Base-by-base conservation (phyloP, 2,329 filamentous ascomycete genomes). In the Cercospora janseana region DNA sequence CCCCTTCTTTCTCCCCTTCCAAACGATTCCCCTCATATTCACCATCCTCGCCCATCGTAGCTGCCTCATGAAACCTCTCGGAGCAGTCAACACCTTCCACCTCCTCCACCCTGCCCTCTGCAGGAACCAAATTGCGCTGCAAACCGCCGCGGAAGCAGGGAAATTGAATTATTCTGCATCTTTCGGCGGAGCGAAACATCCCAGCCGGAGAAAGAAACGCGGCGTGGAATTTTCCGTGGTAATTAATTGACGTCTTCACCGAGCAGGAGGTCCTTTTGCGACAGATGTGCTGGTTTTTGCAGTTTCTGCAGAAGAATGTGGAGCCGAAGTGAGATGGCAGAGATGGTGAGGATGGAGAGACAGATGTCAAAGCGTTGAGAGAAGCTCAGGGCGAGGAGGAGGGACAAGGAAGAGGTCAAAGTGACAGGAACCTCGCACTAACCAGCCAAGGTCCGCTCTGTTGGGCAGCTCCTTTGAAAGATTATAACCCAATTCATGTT, bases 401-500 rank as follows among this genome's bases (percentile, higher is more conserved):
- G 8, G 13, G n/a, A 23, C 16, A n/a, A 24, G n/a, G n/a, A 35
- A n/a, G 18, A 34, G 20, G 20, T 18, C 5, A 20, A 7, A n/a
- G 35, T 51, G 12, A 27, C n/a, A 1, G 48, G 16, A 37, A 37
- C 16, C 3, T 37, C 4, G 18, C 16, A 2, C 21, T 56, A 29
- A 43, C 23, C 10, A 24, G 28, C 9, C 10, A 46, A 13, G 57
- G 54, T 47, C 51, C 57, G 6, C 18, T 28, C 4, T 32, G 15
- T 16, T 60, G 57, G 57, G 57, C 57, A 12, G 46, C 47, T 2
- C 28, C 49, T 12, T 50, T 46, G 26, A 58, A 58, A 38, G 57
- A 60, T 51, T 58, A 58, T 24, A 58, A 60, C 27, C 53, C 49
- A 1, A 60, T 60, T 13, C 57, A 60, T 20, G 42, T 58, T 21